phyloP scores from a whole-genome alignment of 106 monocot genomes.

The Allium cepa region DNA sequence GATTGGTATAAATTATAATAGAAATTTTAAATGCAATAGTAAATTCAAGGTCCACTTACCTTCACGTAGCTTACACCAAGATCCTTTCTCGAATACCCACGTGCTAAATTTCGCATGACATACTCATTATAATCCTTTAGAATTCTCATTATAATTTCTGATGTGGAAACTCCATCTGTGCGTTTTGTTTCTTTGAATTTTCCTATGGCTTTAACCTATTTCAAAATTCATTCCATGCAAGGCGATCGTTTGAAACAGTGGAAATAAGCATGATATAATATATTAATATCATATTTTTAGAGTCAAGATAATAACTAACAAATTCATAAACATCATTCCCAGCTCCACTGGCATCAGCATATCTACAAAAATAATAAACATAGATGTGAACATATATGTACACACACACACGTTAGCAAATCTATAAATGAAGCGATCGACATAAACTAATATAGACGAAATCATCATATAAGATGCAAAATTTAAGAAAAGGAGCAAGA shows the following conservation, averaged over 20 bases:
- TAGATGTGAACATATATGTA: not conserved
- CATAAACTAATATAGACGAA: too few relatives aligned
- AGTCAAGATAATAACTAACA: conserved; percentile 29
- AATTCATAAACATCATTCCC: conserved; percentile 86
- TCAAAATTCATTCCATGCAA: conserved; percentile 1
- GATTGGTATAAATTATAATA: not conserved
- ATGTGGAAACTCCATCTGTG: conserved; percentile 75
- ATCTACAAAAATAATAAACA: conserved; percentile 29
- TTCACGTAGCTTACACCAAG: conserved; percentile 87
- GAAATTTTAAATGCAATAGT: not conserved
- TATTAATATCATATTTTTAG: conserved; percentile 8
- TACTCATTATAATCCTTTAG: conserved; percentile 82
- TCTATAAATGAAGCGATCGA: too few relatives aligned
- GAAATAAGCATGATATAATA: not conserved
- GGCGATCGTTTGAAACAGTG: not conserved
- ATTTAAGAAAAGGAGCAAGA: too few relatives aligned
- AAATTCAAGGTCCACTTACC: conserved; percentile 15
- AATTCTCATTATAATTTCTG: conserved; percentile 89
- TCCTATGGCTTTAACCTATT: conserved; percentile 74
- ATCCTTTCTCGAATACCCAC: conserved; percentile 77
- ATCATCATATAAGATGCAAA: too few relatives aligned
- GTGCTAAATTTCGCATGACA: conserved; percentile 84
- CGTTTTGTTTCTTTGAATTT: conserved; percentile 88
- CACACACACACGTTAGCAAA: too few relatives aligned
- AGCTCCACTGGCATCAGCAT: conserved; percentile 85